phyloP scores from a whole-genome alignment of 73 alveolate species.

The Blepharisma stoltei region DNA sequence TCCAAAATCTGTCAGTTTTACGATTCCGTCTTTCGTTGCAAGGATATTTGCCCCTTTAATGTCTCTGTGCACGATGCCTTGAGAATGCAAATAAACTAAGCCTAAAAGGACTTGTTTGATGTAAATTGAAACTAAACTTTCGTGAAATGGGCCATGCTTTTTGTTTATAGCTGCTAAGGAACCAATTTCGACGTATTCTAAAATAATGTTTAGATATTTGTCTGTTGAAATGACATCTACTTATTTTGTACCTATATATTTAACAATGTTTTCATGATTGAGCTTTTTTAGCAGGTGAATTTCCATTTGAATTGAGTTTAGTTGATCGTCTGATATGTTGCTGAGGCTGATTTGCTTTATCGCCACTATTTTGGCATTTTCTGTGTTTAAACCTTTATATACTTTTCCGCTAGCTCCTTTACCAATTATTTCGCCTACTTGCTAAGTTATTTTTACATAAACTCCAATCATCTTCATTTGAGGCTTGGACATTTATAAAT shows the following conservation, averaged over 20 bases:
- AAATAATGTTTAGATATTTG: constrained; percentile 78
- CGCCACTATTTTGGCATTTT: constrained; percentile 93
- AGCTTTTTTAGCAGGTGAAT: constrained; percentile 82
- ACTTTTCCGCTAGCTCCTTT: constrained; percentile 97
- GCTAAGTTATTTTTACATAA: constrained; percentile 9
- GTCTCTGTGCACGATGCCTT: constrained; percentile 96
- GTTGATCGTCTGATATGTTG: constrained; percentile 71
- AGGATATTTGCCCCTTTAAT: constrained; percentile 97
- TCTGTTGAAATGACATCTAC: constrained; percentile 92
- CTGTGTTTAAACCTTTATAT: constrained; percentile 88
- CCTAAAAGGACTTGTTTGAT: constrained; percentile 93
- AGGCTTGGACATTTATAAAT: constrained; percentile 10
- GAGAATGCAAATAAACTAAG: constrained; percentile 87
- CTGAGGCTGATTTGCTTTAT: constrained; percentile 83
- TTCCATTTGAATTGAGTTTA: constrained; percentile 80
- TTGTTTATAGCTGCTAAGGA: constrained; percentile 81
- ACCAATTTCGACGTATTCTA: constrained; percentile 94
- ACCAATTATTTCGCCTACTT: constrained; percentile 70
- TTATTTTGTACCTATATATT: constrained; percentile 71
- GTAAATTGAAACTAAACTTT: constrained; percentile 86
- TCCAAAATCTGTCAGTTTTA: constrained; percentile 97
- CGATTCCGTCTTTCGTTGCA: constrained; percentile 91
- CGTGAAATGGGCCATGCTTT: constrained; percentile 89
- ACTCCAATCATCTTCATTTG: constrained; percentile 25
- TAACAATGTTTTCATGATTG: constrained; percentile 93